Conservation (phyloP, 2,329 filamentous ascomycete genomes). For the Stagonosporopsis chrysanthemi region DNA sequence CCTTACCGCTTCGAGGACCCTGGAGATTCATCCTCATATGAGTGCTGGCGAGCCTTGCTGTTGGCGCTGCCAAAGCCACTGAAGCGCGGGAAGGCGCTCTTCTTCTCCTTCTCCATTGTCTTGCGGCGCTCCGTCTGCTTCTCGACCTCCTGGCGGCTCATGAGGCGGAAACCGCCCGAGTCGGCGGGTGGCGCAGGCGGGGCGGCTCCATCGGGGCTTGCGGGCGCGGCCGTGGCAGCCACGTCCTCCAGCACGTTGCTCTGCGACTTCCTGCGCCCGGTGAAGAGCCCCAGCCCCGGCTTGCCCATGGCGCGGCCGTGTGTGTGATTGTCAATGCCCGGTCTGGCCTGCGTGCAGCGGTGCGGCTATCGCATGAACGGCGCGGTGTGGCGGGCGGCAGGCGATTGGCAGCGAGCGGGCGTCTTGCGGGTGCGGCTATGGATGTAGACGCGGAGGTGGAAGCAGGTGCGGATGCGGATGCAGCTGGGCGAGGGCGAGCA, state of each 20-base stretch:
- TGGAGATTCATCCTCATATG: slow-evolving; percentile 48
- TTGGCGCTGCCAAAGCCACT: slow-evolving; percentile 39
- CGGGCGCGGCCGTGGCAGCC: slow-evolving; percentile 20
- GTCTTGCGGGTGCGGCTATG: neutral
- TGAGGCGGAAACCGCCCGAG: slow-evolving; percentile 45
- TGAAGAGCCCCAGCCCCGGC: slow-evolving; percentile 44
- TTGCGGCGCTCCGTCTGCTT: slow-evolving; percentile 38
- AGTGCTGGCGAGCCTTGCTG: slow-evolving; percentile 45
- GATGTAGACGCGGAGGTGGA: too few species aligned
- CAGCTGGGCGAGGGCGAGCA: neutral
- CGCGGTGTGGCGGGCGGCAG: slow-evolving; percentile 5
- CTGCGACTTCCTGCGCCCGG: slow-evolving; percentile 48
- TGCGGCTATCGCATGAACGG: slow-evolving; percentile 30
- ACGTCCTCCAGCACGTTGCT: slow-evolving; percentile 45
- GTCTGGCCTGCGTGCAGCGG: slow-evolving; percentile 27
- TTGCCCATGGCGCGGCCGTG: slow-evolving; percentile 35
- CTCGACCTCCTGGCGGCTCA: slow-evolving; percentile 44
- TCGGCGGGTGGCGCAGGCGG: slow-evolving; percentile 24
- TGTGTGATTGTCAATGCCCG: slow-evolving; percentile 27
- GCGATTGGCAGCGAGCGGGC: slow-evolving; percentile 4
- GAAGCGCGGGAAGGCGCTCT: slow-evolving; percentile 46
- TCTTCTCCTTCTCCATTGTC: slow-evolving; percentile 42
- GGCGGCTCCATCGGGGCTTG: slow-evolving; percentile 30
- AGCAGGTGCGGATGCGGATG: too few species aligned
- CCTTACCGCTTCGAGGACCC: slow-evolving; percentile 48